phyloP scores from a whole-genome alignment of 2,329 filamentous ascomycete genomes.

The Penicillium thymicola region DNA sequence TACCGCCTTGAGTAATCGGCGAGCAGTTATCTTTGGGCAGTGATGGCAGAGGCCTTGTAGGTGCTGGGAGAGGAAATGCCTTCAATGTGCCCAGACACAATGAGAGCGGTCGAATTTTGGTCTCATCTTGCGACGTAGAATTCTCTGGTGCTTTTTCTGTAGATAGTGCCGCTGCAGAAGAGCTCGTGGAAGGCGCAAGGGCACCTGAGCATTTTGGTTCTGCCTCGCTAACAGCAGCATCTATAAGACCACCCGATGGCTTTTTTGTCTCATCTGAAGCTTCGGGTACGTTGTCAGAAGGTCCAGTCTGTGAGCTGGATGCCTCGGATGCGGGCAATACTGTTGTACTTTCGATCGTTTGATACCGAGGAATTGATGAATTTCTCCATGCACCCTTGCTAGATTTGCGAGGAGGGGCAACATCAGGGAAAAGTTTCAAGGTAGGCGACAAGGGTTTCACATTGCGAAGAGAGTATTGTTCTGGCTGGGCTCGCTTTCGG shows the following conservation, averaged over 20 bases:
- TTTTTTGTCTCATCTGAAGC: not conserved
- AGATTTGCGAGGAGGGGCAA: slow-evolving; percentile 31
- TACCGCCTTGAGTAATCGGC: slow-evolving; percentile 9
- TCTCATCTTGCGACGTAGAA: slow-evolving; percentile 1
- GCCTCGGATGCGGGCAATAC: not conserved
- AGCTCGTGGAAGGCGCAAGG: not conserved
- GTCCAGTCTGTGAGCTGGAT: not conserved
- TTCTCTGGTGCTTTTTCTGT: not conserved
- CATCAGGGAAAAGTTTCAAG: slow-evolving; percentile 36
- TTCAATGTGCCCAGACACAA: slow-evolving; percentile 29
- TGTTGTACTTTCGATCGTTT: slow-evolving; percentile 7
- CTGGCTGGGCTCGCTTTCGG: slow-evolving; percentile 5
- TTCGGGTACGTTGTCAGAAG: not conserved
- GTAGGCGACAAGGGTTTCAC: slow-evolving; percentile 16
- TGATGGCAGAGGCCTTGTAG: slow-evolving; percentile 34
- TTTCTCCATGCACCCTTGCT: slow-evolving; percentile 28
- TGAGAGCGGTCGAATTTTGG: slow-evolving; percentile 20
- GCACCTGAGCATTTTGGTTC: slow-evolving; percentile 3
- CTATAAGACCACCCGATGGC: not conserved
- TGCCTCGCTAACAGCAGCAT: not conserved
- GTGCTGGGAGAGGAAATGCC: slow-evolving; percentile 36
- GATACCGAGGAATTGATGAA: slow-evolving; percentile 18
- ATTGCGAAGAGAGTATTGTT: slow-evolving; percentile 10
- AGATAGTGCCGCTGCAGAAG: not conserved
- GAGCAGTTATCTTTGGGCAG: slow-evolving; percentile 23